A percentile compares a stretch with the other conserved stretches of the same genome.
These are phyloP conservation scores for Mortierella sp. DNA, from an alignment of 371 early-diverging fungal species.

Conservation along the genomic window DNA sequence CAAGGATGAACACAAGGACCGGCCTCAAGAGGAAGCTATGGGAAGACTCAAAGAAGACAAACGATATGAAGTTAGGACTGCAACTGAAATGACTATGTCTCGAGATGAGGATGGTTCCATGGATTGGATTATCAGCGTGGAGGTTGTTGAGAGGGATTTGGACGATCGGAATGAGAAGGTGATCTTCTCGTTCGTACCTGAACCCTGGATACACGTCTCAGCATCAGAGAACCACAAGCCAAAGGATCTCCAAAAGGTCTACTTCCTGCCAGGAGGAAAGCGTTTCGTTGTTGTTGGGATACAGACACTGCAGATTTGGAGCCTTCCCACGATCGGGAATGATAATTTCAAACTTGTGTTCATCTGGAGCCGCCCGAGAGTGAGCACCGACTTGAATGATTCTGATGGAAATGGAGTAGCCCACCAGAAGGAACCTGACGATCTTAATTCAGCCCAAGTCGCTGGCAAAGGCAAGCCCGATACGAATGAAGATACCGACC, in stretches of 20 bases:
- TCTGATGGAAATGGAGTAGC: too few relatives aligned
- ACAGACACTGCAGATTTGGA: conserved; percentile 49
- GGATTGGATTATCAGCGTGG: conserved; percentile 47
- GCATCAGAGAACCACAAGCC: conserved; percentile 16
- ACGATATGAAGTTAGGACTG: conserved; percentile 15
- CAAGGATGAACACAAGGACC: conserved; percentile 5
- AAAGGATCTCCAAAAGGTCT: conserved; percentile 17
- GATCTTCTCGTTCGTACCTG: conserved; percentile 46
- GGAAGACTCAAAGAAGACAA: not conserved
- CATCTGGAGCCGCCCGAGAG: conserved; percentile 40
- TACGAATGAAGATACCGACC: too few relatives aligned
- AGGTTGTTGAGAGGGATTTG: conserved; percentile 22
- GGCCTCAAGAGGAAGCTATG: not conserved
- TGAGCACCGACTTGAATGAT: not conserved
- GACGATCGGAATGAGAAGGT: not conserved
- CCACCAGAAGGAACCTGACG: too few relatives aligned
- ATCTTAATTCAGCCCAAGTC: too few relatives aligned
- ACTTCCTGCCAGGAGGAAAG: conserved; percentile 24
- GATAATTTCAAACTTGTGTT: conserved; percentile 29
- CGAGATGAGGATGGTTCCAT: conserved; percentile 40
- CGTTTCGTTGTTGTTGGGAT: conserved; percentile 40
- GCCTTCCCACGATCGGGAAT: conserved; percentile 22
- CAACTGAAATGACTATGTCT: conserved; percentile 10
- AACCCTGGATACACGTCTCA: conserved; percentile 48
- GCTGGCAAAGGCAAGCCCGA: too few relatives aligned